Evolutionary conservation across 2,329 filamentous ascomycete species (phyloP), one percentile per base, ranked within the genome.

Genomic region (Fusarium piperis): DNA sequence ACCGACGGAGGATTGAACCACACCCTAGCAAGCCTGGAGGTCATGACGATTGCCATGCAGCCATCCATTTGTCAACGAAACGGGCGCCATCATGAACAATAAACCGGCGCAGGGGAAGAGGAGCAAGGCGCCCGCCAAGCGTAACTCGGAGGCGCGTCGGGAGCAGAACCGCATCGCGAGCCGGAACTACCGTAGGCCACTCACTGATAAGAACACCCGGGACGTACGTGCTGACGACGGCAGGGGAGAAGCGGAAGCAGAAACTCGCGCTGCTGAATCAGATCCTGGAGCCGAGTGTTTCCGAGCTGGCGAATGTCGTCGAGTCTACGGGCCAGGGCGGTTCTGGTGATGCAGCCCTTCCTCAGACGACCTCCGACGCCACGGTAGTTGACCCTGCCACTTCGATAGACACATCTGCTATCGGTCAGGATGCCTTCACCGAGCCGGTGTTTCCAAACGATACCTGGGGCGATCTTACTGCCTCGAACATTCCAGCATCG

Each of bases 241-340:
- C 39, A 85, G 83, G 83, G 39, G 81, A 83, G 69, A 84, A 83
- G 69, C 78, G 82, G 44, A 84, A 82, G 69, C 81, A 84, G 71
- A 84, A 82, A 69, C 76, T 84, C 36, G 82, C 81, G 11, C 72
- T 84, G 2, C 71, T 84, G 26, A 78, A 83, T 55, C 78, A 82
- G 38, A 73, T 84, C 20, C 72, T 84, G 8, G 79, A 79, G 3
- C 72, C 74, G 15, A 70, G 33, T 20, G 30, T 64, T 9, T 32
- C 36, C 6, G 33, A 41, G 8, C 36, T 65, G 51, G 12, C 59
- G 32, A 55, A 51, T 57, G 30, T 56, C 16, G 16, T 18, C 6
- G 55, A 41, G 1, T 52, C 41, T 33, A 10, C 20, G 18, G 41
- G 26, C 10, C 56, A 32, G 23, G 52, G 55, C 36, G 33, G 36